Base-by-base conservation (phyloP, 257 asterid genomes). In the Przewalskia tangutica region DNA sequence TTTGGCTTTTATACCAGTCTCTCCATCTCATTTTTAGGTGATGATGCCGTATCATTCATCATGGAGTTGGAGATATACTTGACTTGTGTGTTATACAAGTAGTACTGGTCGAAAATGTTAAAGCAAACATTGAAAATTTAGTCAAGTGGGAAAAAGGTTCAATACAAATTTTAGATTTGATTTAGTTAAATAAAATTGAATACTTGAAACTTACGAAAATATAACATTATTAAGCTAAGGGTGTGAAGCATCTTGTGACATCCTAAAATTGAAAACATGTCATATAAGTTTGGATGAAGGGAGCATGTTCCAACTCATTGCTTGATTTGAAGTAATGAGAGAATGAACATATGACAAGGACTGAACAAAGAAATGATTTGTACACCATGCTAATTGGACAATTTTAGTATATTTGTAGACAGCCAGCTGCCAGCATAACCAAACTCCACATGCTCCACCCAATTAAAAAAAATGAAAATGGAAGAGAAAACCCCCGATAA, bases 281-380 rank as follows among this genome's bases (percentile, higher is more conserved):
- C 78, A 71, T 3, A 70, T 1, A 71, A 18, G 32, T 46, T 27
- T 10, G 38, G 40, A 71, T 3, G 4, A 32, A 44, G 40, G 58
- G 56, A 7, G 38, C 48, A 73, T 48, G 18, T 73, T 48, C 54
- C 62, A 48, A 73, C 23, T 44, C 42, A 48, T 73, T 20, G 23
- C 10, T 73, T 73, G 60, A 73, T 48, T 48, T 50, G 18, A 12
- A 13, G 79, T 73, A 73, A 48, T 75, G 23, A 20, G 4, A 27
- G 79, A 75, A 75, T 75, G 60, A 75, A 75, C 60, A 75, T 48
- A 75, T 75, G 79, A 75, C 79, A 12, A 75, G 44, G 79, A 73
- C 42, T 20, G 40, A 20, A 73, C 79, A 75, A 75, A 75, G 62
- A 27, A 75, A 12, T 75, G 79, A 75, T 50, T 38, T 50, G 16